phyloP scores from a whole-genome alignment of 2,329 filamentous ascomycete genomes.

The Phyllachora maydis region DNA sequence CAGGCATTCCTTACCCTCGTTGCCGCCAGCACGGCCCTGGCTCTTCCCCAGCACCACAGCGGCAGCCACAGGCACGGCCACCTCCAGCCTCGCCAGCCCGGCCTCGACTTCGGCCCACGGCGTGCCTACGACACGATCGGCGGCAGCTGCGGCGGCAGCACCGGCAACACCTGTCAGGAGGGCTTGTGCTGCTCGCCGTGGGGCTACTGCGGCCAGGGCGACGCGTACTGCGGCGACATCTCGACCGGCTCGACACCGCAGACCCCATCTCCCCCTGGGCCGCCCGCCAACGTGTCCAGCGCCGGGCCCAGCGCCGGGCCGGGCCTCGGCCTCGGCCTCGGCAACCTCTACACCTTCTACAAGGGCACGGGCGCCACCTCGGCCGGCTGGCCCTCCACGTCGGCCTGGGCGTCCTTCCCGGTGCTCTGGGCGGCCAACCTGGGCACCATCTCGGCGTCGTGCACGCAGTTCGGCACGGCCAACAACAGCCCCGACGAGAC shows the following conservation, averaged over 20 bases:
- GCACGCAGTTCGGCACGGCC: constrained; percentile 1
- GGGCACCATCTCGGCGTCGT: constrained; percentile 5
- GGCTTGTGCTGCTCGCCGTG: background rate
- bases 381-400: constrained; percentile 11
- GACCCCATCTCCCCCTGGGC: too few species aligned
- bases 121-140: background rate
- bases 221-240: background rate
- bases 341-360: constrained; percentile 5
- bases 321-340: background rate
- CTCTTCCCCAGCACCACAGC: background rate
- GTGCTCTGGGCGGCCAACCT: constrained; percentile 8
- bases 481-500: constrained; percentile 7
- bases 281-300: background rate
- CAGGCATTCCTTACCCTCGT: background rate
- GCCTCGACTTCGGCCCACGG: background rate
- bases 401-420: constrained; percentile 10
- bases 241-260: too few species aligned
- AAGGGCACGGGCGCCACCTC: constrained; percentile 1
- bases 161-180: background rate
- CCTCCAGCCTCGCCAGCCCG: background rate
- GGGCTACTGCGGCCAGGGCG: background rate
- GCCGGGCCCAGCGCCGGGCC: background rate
- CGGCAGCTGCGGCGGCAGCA: background rate
- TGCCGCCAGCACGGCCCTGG: too few species aligned
- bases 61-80: background rate